These are phyloP conservation scores for Geosmithia flava DNA, from an alignment of 2,329 filamentous ascomycete genomes.

Conservation along the genomic window DNA sequence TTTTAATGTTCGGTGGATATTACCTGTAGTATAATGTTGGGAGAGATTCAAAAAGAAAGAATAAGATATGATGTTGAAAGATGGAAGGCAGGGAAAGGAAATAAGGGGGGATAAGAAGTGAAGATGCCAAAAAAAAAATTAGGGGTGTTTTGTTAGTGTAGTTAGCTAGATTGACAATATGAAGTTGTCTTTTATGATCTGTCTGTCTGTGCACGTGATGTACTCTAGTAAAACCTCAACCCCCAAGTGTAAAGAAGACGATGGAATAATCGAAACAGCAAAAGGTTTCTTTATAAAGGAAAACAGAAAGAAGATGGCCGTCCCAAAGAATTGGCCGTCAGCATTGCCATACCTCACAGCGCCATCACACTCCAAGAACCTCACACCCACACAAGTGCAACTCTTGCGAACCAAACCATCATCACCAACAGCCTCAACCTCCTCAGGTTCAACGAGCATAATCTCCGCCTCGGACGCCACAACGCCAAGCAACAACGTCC, in stretches of 20 bases:
- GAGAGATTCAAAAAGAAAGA: too few relatives aligned
- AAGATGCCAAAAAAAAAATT: neutral
- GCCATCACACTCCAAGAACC: slow-evolving; percentile 33
- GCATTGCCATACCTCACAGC: slow-evolving; percentile 37
- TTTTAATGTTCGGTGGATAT: neutral
- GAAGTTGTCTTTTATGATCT: neutral
- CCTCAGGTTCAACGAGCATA: slow-evolving; percentile 4
- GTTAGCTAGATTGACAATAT: neutral
- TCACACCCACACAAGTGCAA: slow-evolving; percentile 27
- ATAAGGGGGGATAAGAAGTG: neutral
- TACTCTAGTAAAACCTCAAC: neutral
- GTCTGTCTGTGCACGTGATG: neutral
- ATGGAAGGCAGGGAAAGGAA: neutral
- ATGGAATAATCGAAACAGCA: neutral
- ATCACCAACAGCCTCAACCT: slow-evolving; percentile 4
- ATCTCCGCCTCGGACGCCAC: slow-evolving; percentile 17
- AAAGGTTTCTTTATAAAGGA: neutral
- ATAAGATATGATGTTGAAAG: neutral
- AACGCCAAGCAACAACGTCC: slow-evolving; percentile 37
- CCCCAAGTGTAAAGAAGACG: too few relatives aligned
- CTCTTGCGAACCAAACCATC: slow-evolving; percentile 19
- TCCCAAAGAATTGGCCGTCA: slow-evolving; percentile 47
- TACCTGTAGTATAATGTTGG: neutral
- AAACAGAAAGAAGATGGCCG: slow-evolving; percentile 2
- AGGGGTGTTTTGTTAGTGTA: neutral